Base-by-base conservation (phyloP, 78 protist genomes). In the Protostelium mycophagum region DNA sequence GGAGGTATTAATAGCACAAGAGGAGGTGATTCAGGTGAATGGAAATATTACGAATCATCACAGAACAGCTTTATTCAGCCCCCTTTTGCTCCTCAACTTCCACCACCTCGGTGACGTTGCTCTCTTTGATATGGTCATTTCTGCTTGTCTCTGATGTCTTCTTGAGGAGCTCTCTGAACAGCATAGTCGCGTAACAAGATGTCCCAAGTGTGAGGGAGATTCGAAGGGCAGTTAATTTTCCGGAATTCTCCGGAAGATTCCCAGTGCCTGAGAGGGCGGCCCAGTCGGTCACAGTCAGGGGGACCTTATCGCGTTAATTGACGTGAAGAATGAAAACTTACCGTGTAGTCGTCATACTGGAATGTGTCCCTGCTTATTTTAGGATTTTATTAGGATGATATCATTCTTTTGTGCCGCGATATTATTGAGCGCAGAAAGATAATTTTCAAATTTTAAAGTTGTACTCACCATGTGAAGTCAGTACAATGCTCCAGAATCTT, bases 181-280 rank as follows among this genome's bases (percentile, higher is more conserved):
- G 87, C 97, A 96, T 96, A 5, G 98, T 97, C 37, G 98, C 98
- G 85, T 97, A 97, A 35, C 93, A 34, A 31, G 92, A 85, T 34
- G 94, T n/a, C 37, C 91, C 94, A 36, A 97, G 90, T 36, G 91
- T 90, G 86, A 97, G 96, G 28, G 83, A 84, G 36, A 97, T 28
- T 28, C 38, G 36, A 23, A 96, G 89, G 1, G 97, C 97, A 38
- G 39, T 93, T 39, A 34, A 38, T 63, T 90, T 38, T 16, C 94
- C 94, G n/a, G n/a, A n/a, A n/a, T n/a, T n/a, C n/a, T n/a, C n/a
- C n/a, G n/a, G n/a, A n/a, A n/a, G n/a, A n/a, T 36, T 85, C 51
- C 36, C 83, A 85, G 34, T 38, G 39, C 39, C 86, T 87, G 31
- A 0, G 37, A 38, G 94, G 94, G n/a, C n/a, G n/a, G n/a, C n/a